Percentiles rank a stretch among this genome's conserved stretches.
These are phyloP conservation scores for Oryza punctata DNA, from an alignment of 176 grass and related monocot species.

Conservation along the genomic window DNA sequence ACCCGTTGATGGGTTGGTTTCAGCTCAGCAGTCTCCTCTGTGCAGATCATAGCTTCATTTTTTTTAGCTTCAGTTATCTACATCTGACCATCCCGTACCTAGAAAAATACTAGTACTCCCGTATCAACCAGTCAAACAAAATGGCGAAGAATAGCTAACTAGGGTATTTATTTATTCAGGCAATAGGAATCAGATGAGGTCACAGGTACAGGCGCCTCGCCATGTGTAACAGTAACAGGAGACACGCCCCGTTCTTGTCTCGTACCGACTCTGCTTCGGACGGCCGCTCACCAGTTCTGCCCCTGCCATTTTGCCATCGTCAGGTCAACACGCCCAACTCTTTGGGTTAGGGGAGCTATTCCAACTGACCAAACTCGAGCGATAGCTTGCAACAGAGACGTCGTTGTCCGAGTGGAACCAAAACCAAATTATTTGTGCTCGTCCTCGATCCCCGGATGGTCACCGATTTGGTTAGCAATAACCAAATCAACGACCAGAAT, in stretches of 20 bases:
- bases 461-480: constrained; percentile 26
- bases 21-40: no score
- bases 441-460: neutral
- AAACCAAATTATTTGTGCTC: neutral
- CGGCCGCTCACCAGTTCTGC: neutral
- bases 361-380: neutral
- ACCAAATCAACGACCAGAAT: neutral
- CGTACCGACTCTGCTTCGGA: neutral
- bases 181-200: neutral
- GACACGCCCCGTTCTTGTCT: neutral
- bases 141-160: no score
- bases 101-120: no score
- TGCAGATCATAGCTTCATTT: no score
- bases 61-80: no score
- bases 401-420: neutral
- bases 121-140: no score
- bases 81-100: no score
- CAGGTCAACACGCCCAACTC: neutral
- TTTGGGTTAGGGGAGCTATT: neutral
- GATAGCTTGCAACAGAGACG: neutral
- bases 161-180: neutral
- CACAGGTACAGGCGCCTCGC: no score
- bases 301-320: neutral
- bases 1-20: no score
- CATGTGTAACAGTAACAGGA: neutral